Conservation (phyloP, 139 green algal genomes). For the Closterium sp. region DNA sequence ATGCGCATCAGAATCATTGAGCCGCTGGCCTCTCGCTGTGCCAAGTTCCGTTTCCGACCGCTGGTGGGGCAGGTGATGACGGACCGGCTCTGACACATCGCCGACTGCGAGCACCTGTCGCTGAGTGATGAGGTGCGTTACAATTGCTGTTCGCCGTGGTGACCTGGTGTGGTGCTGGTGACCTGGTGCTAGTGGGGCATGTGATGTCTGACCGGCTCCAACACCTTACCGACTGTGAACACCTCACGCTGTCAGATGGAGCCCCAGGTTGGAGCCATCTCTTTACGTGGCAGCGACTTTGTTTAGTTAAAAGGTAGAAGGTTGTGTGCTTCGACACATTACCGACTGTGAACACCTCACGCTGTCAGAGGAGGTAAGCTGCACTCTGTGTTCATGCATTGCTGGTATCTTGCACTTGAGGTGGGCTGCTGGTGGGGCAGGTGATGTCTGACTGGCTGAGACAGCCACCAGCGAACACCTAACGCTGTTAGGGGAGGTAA, state of each 20-base stretch:
- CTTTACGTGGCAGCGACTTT: too few relatives aligned
- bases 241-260: background rate
- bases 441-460: background rate
- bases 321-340: too few relatives aligned
- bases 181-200: slow-evolving; percentile 49
- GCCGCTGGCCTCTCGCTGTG: slow-evolving; percentile 76
- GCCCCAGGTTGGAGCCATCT: too few relatives aligned
- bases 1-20: slow-evolving; percentile 83
- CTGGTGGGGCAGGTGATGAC: slow-evolving; percentile 64
- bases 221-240: slow-evolving; percentile 64
- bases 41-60: slow-evolving; percentile 82
- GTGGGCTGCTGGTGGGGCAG: background rate
- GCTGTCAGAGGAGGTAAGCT: background rate
- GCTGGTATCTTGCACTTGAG: background rate
- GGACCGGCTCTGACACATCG: slow-evolving; percentile 76
- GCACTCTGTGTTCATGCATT: background rate
- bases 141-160: too few relatives aligned
- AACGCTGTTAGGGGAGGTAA: slow-evolving; percentile 54
- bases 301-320: too few relatives aligned
- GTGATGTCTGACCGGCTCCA: slow-evolving; percentile 69
- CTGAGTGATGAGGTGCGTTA: slow-evolving; percentile 53
- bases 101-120: slow-evolving; percentile 68
- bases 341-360: background rate
- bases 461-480: slow-evolving; percentile 66
- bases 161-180: too few relatives aligned